Base-by-base conservation (phyloP, 2,329 filamentous ascomycete species). In the Trichoderma sp. region DNA sequence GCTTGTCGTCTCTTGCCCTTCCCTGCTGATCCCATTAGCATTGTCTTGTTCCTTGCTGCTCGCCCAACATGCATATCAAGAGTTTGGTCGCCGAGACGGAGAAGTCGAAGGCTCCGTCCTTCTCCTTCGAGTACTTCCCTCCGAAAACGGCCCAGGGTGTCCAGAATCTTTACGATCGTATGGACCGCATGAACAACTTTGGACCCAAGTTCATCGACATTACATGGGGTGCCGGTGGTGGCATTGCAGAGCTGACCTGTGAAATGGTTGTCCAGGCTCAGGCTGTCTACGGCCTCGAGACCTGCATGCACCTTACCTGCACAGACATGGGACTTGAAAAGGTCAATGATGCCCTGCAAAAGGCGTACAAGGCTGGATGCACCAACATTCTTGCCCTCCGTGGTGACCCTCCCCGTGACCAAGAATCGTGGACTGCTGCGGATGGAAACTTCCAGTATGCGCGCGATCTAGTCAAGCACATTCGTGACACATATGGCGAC, bases 111-210 rank as follows among this genome's bases (percentile, higher is more conserved):
- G 89, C 92, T 78, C 92, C 95, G 72, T 96, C 94, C 80, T 98
- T 98, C 87, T 99, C 96, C 73, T 99, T 99, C 86, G 96, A 99
- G 83, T 99, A 97, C 87, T 99, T 99, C 84, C 96, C 96, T 66
- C 96, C 96, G 51, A 99, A 99, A 86, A 99, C 96, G 8, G 92
- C 93, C 12, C 93, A 96, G 84, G 96, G 96, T 87, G 95, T 99
- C 14, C 96, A 99, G 85, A 99, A 99, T 82, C 91, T 99, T 72
- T 99, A 99, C 87, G 96, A 99, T 78, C 93, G 96, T 77, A 98
- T 99, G 93, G 96, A 99, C 84, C 94, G 95, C 83, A 99, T 99
- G 96, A 94, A 97, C 83, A 90, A 92, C 78, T 89, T 97, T 74
- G 96, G 94, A 2, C 96, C 95, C 74, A 92, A 95, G 79, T 99